Percentiles rank a stretch among this genome's conserved stretches.
phyloP scores from a whole-genome alignment of 2,329 filamentous ascomycete genomes.

The Catunica adiposa region DNA sequence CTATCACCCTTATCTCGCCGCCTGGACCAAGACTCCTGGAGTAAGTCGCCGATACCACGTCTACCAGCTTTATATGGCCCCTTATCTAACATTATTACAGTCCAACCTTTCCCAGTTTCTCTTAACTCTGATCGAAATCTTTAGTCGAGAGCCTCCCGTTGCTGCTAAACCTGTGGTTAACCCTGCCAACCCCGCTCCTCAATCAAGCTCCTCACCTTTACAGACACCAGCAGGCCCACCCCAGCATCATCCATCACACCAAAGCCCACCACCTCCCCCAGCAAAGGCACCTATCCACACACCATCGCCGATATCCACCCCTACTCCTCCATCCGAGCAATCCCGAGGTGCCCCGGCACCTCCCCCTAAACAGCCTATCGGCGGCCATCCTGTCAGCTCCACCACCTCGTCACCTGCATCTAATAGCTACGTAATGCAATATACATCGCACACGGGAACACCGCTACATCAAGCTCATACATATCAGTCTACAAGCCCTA shows the following conservation, averaged over 20 bases:
- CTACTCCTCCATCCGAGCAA: slow-evolving; percentile 18
- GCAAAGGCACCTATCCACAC: not conserved
- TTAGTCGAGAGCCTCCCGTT: slow-evolving; percentile 87
- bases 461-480: too few species aligned
- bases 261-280: not conserved
- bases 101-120: slow-evolving; percentile 73
- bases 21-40: slow-evolving; percentile 83
- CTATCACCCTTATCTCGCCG: slow-evolving; percentile 87
- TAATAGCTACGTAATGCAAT: not conserved
- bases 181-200: not conserved
- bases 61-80: not conserved
- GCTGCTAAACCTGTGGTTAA: slow-evolving; percentile 35
- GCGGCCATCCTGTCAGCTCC: not conserved
- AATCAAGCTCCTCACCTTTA: slow-evolving; percentile 32
- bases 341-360: slow-evolving; percentile 18
- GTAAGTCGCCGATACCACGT: slow-evolving; percentile 28
- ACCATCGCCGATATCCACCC: not conserved
- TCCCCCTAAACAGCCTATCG: slow-evolving; percentile 16
- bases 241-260: slow-evolving; percentile 28
- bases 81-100: slow-evolving; percentile 38
- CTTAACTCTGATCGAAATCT: slow-evolving; percentile 66
- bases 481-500: not conserved
- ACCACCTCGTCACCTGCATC: too few species aligned
- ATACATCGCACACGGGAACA: not conserved
- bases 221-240: slow-evolving; percentile 26